These are phyloP conservation scores for Suillus lakei DNA, from an alignment of 768 basidiomycete genomes.

Conservation along the genomic window DNA sequence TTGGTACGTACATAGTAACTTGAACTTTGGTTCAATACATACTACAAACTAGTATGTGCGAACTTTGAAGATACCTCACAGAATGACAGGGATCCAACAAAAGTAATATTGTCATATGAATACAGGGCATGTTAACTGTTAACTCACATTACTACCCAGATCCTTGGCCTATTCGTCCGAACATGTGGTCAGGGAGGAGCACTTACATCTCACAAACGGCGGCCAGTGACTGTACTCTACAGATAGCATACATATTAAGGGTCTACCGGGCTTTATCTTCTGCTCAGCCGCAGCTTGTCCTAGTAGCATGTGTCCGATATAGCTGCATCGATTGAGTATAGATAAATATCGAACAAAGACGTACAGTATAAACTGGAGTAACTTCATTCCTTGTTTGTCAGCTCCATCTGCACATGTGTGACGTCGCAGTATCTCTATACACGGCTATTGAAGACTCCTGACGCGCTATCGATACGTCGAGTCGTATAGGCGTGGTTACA, in stretches of 20 bases:
- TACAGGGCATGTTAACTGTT: no score
- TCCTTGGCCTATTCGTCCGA: no score
- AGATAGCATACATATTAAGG: neutral
- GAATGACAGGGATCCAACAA: no score
- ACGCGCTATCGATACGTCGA: slow-evolving; percentile 43
- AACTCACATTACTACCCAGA: no score
- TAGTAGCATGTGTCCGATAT: slow-evolving; percentile 55
- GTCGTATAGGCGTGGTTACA: neutral
- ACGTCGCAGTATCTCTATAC: slow-evolving; percentile 63
- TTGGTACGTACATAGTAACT: no score
- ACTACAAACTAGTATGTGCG: no score
- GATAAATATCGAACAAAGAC: neutral
- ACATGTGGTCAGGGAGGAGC: neutral
- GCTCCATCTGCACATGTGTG: slow-evolving; percentile 57
- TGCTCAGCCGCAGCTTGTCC: slow-evolving; percentile 42
- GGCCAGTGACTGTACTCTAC: no score
- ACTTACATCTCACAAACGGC: neutral
- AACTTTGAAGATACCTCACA: no score
- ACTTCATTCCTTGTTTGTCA: slow-evolving; percentile 58
- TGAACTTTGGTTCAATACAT: no score
- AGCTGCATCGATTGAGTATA: slow-evolving; percentile 31
- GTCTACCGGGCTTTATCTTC: neutral
- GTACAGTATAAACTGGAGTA: slow-evolving; percentile 58
- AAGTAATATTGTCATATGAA: no score
- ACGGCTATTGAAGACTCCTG: slow-evolving; percentile 65